Evolutionary conservation across 1,139 yeast genomes (phyloP).

Genomic region (Sporopachydermia cereana): DNA sequence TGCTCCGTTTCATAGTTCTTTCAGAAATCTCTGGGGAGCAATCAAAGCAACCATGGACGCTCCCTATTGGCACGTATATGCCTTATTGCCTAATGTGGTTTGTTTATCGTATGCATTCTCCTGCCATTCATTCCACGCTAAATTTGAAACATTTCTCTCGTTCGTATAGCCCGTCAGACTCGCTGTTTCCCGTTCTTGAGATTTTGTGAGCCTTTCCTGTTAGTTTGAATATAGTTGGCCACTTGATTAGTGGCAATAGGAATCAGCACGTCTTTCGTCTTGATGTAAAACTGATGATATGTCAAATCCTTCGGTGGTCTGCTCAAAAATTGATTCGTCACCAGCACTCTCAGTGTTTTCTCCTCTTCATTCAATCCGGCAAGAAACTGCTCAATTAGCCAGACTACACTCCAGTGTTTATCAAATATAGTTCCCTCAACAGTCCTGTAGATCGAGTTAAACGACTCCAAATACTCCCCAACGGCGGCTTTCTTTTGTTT

Average conservation of each 20-base stretch:
- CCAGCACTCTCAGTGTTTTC: neutral
- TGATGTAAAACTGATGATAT: neutral
- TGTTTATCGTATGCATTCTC: too few species aligned
- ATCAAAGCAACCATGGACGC: too few species aligned
- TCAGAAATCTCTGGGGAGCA: too few species aligned
- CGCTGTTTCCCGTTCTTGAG: too few species aligned
- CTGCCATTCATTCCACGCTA: too few species aligned
- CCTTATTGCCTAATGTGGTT: too few species aligned
- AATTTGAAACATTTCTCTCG: too few species aligned
- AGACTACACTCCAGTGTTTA: neutral
- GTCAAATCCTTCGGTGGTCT: neutral
- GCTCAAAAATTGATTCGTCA: neutral
- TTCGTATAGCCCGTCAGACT: too few species aligned
- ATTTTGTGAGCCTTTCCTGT: too few species aligned
- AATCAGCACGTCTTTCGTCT: conserved; percentile 1
- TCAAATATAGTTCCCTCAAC: neutral
- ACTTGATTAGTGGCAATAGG: neutral
- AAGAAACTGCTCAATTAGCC: neutral
- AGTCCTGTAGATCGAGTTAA: neutral
- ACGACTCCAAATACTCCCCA: neutral
- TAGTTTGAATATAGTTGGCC: neutral
- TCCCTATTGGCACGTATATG: too few species aligned
- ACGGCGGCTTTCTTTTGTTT: neutral
- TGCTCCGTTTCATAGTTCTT: too few species aligned
- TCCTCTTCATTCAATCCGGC: neutral